Base-by-base conservation (phyloP, 1,284 basidiomycete genomes). In the Sutorius eximius region DNA sequence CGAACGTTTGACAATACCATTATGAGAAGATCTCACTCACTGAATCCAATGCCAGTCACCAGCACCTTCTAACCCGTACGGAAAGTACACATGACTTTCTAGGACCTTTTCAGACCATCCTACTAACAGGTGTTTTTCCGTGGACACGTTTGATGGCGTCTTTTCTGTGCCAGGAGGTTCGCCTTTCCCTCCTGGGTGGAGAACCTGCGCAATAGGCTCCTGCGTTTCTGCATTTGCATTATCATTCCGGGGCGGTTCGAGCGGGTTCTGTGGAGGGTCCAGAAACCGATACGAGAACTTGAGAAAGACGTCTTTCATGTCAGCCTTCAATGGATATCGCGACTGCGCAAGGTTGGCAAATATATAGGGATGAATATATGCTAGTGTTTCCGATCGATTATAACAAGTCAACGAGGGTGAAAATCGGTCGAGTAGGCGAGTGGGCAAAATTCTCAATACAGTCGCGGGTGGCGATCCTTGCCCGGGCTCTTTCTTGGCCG, bases 41-140 rank as follows among this genome's bases (percentile, higher is more conserved):
- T 70, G 69, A 6, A 90, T 75, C 20, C 83, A 67, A 63, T 87
- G 85, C 89, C 90, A 94, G 27, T 86, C 81, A 45, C 80, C 73
- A 27, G 86, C 72, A 13, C 72, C 78, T 59, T 76, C 76, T 9
- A 77, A 72, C 24, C 73, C 74, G 51, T 70, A 76, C 9, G 72
- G 75, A 53, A 85, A 78, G 7, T 85, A 76, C 32, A 88, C 75
- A 52, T 88, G 88, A n/a, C 79, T 76, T 41, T 77, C 74, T 11
- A 86, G 79, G 8, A 68, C 67, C 37, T 67, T 61, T n/a, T 58
- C 49, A 3, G 66, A 67, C 63, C 63, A 68, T 42, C 66, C 66
- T 16, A 70, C 32, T 10, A 64, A 18, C 3, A 70, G 20, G 18
- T 51, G 44, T 1, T 52, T 60, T 40, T 59, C 61, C 0, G 41